Conservation (phyloP, 129 eudicot genomes). For the Chrysanthemum lavandulifolium region DNA sequence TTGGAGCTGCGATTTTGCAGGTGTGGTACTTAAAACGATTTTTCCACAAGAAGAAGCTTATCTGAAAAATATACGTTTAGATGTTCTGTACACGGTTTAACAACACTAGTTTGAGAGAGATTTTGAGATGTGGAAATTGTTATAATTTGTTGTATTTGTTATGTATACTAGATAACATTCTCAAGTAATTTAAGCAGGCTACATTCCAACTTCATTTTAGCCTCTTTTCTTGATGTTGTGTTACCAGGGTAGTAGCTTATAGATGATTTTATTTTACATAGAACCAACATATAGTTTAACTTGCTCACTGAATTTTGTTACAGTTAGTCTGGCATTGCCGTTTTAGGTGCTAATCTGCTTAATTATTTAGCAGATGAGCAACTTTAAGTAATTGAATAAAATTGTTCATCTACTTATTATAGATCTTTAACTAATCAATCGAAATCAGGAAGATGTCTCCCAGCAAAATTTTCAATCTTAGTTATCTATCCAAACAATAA, state of each 20-base stretch:
- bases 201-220: constrained; percentile 19
- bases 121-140: constrained; percentile 25
- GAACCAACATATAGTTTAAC: too few species aligned
- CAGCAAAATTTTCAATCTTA: too few species aligned
- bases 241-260: neutral
- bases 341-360: too few species aligned
- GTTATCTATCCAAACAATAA: too few species aligned
- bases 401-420: too few species aligned
- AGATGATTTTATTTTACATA: too few species aligned
- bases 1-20: constrained; percentile 57
- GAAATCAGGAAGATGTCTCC: too few species aligned
- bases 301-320: too few species aligned
- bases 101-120: constrained; percentile 20
- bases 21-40: constrained; percentile 61
- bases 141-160: constrained; percentile 28
- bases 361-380: too few species aligned
- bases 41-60: constrained; percentile 83
- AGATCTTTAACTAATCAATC: too few species aligned
- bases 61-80: constrained; percentile 33
- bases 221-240: constrained; percentile 11
- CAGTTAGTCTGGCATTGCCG: too few species aligned
- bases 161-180: constrained; percentile 20
- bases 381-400: too few species aligned
- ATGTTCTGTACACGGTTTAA: neutral
- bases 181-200: constrained; percentile 19